Base-by-base conservation (phyloP, 768 basidiomycete genomes). In the Pisolithus marmoratus region DNA sequence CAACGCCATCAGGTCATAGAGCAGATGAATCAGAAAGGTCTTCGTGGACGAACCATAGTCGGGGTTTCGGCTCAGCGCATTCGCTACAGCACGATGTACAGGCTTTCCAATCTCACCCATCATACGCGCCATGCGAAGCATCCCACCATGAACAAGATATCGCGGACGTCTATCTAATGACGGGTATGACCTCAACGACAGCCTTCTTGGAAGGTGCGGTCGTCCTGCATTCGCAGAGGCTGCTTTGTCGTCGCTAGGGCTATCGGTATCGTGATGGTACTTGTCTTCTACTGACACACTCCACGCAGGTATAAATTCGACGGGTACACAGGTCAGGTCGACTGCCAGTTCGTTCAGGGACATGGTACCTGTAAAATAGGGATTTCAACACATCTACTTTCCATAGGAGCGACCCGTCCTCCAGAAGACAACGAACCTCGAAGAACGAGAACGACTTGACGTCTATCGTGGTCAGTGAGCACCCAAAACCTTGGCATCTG, bases 401-500 rank as follows among this genome's bases (percentile, higher is more conserved):
- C 43, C 12, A 3, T 14, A 26, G 42, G 23, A 37, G 11, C 23
- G 24, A 17, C 2, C 2, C n/a, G 37, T 44, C 31, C 20, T 38
- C 24, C 19, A 36, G 36, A 46, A 53, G 51, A 27, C 29, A 41
- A 60, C 68, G 27, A 40, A 79, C 83, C 84, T 70, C 86, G 73
- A 43, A 88, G 71, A 15, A 91, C 86, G 23, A 92, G 77, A 9
- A 91, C 85, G 45, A 92, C 77, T 63, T 91, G 85, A 5, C 70
- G 71, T 37, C 90, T 75, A 42, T 75, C 75, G 60, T 93, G 85
- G 63, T 92, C 90, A 1, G 87, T 90, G 19, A 93, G 73, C 4
- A 91, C 84, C 89, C 90, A 92, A 63, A 85, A 92, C 34, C 87
- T 75, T 3, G 90, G 90, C 83, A 90, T 86, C 54, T 83, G 74